Evolutionary conservation across 148 eudicot genomes (phyloP).

Genomic region (Arctostaphylos glauca): DNA sequence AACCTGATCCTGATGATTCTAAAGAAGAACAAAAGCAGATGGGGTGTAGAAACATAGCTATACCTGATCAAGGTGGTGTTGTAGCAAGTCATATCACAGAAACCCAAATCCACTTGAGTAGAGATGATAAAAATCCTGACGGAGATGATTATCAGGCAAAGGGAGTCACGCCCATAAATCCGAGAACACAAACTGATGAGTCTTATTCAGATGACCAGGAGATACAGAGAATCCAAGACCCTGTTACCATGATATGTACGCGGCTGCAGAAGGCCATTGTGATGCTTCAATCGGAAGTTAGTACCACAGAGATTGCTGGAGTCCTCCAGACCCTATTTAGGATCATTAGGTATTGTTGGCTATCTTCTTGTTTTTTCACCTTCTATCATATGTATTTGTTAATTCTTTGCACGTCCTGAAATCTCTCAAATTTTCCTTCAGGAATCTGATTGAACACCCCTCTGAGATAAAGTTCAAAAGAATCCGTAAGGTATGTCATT

Average conservation of each 20-base stretch:
- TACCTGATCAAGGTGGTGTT: constrained; percentile 4
- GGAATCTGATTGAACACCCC: constrained; percentile 79
- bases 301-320: constrained; percentile 33
- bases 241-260: constrained; percentile 46
- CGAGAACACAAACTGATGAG: constrained; percentile 32
- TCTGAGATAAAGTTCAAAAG: constrained; percentile 64
- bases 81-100: not conserved
- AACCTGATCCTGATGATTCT: constrained; percentile 13
- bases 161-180: constrained; percentile 14
- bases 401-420: not conserved
- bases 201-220: constrained; percentile 73
- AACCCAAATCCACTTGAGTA: not conserved
- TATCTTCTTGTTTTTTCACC: not conserved
- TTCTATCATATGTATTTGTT: not conserved
- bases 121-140: constrained; percentile 32
- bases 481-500: constrained; percentile 65
- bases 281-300: constrained; percentile 49
- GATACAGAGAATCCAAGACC: constrained; percentile 76
- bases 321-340: constrained; percentile 76
- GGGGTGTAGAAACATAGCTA: not conserved
- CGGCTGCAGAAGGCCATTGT: constrained; percentile 63
- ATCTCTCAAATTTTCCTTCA: constrained; percentile 30
- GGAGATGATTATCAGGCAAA: constrained; percentile 31
- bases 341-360: constrained; percentile 51
- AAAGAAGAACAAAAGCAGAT: not conserved